A percentile compares a stretch with the other conserved stretches of the same genome.
phyloP scores from a whole-genome alignment of 2,329 filamentous ascomycete genomes.

The Emmonsia crescens region DNA sequence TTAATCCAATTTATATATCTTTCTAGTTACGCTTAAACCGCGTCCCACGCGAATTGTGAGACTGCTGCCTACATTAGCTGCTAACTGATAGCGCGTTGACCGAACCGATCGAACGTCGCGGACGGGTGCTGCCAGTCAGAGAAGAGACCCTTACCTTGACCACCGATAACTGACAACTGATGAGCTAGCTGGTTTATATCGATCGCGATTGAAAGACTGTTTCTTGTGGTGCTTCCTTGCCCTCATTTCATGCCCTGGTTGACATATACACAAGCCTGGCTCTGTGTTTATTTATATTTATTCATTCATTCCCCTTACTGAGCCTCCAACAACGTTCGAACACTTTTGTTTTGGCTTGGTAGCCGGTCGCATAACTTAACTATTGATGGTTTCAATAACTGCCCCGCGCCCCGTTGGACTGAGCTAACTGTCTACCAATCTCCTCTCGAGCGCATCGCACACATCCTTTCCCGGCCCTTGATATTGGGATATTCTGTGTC shows the following conservation, averaged over 20 bases:
- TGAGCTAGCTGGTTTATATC: not conserved
- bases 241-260: not conserved
- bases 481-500: not conserved
- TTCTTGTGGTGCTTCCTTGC: not conserved
- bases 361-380: not conserved
- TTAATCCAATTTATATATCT: too few species aligned
- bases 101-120: not conserved
- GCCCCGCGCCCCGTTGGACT: not conserved
- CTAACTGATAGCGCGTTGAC: not conserved
- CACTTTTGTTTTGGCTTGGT: not conserved
- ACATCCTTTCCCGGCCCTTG: not conserved
- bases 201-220: not conserved
- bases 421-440: not conserved
- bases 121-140: not conserved
- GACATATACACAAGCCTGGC: not conserved
- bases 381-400: not conserved
- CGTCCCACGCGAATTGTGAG: not conserved
- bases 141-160: too few species aligned
- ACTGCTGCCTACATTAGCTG: constrained; percentile 1
- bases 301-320: not conserved
- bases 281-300: too few species aligned
- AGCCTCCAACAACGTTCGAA: too few species aligned
- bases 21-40: not conserved
- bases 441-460: not conserved
- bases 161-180: not conserved